These are phyloP conservation scores for sunflower (Helianthus annuus) DNA, from an alignment of 129 eudicot species.

Conservation along the genomic window HanXRQr2.0-SUNRISE NC_035448.2:15941653-15942152, in stretches of 20 bases:
- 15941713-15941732: constrained; percentile 45
- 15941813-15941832: constrained; percentile 42
- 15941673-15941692: too few relatives aligned
- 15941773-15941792: constrained; percentile 46
- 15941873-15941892: constrained; percentile 54
- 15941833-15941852: constrained; percentile 47
- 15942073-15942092: not conserved
- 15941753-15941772: constrained; percentile 46
- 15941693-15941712: not conserved
- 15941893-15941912: constrained; percentile 56
- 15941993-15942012: too few relatives aligned
- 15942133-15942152: too few relatives aligned
- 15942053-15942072: too few relatives aligned
- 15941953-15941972: not conserved
- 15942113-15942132: too few relatives aligned
- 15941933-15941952: constrained; percentile 31
- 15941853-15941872: constrained; percentile 53
- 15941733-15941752: constrained; percentile 61
- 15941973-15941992: too few relatives aligned
- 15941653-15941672: too few relatives aligned
- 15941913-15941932: constrained; percentile 39
- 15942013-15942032: too few relatives aligned
- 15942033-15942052: too few relatives aligned
- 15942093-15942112: not conserved
- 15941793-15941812: constrained; percentile 43